Conservation (phyloP, 2,329 filamentous ascomycete species). For the Neofusicoccum kwambonambiense region DNA sequence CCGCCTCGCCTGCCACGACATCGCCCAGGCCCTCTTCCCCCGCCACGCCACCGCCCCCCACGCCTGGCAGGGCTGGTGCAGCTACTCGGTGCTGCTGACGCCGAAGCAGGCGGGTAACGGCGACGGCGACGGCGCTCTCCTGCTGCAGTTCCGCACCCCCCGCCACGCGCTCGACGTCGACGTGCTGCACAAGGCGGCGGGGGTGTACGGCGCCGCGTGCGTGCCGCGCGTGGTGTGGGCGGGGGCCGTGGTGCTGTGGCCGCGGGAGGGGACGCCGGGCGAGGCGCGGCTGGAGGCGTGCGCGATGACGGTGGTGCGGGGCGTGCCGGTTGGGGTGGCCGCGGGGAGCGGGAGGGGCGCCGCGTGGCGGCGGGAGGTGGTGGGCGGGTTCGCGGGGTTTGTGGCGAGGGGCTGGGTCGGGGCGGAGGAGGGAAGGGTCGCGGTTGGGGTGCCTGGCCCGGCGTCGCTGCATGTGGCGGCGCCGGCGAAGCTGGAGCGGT, state of each 20-base stretch:
- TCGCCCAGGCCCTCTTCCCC: slow-evolving; percentile 9
- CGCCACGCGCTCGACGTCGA: slow-evolving; percentile 20
- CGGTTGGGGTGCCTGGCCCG: slow-evolving; percentile 19
- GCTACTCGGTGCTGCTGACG: slow-evolving; percentile 18
- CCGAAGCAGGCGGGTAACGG: background rate
- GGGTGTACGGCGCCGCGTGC: slow-evolving; percentile 22
- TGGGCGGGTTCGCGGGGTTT: slow-evolving; percentile 30
- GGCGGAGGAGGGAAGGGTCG: background rate
- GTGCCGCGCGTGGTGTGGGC: slow-evolving; percentile 23
- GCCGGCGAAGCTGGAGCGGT: slow-evolving; percentile 25
- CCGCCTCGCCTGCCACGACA: slow-evolving; percentile 3
- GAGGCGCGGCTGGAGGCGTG: slow-evolving; percentile 2
- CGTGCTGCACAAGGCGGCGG: slow-evolving; percentile 23
- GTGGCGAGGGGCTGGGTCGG: slow-evolving; percentile 29
- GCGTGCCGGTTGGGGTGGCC: slow-evolving; percentile 22
- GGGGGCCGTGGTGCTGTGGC: background rate
- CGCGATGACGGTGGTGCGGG: slow-evolving; percentile 29
- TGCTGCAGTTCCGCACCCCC: slow-evolving; percentile 20
- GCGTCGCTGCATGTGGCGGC: slow-evolving; percentile 30
- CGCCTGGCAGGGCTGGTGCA: slow-evolving; percentile 21
- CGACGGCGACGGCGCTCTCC: background rate
- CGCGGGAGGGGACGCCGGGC: slow-evolving; percentile 4
- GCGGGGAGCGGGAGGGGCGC: background rate
- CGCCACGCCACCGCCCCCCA: background rate
- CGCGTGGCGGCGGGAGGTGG: slow-evolving; percentile 25